Conservation (phyloP, 495 filamentous ascomycete genomes). For the Penicillium goetzii region DNA sequence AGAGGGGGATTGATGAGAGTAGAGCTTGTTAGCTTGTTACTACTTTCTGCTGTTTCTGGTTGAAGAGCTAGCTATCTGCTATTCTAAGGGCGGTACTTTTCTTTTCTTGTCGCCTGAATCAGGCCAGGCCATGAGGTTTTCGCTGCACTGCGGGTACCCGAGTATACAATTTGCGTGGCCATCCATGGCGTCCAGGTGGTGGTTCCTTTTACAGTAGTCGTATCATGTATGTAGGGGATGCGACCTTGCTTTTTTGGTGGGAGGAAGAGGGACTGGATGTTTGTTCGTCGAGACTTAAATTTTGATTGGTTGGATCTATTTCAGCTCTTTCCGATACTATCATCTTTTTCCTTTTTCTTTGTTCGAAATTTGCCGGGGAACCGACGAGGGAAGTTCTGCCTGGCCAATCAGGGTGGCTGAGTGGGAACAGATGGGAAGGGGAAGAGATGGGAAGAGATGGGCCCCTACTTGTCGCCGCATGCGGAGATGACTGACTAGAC, state of each 20-base stretch:
- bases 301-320: too few species aligned
- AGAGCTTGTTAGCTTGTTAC: neutral
- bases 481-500: constrained; percentile 24
- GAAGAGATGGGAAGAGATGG: too few species aligned
- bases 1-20: neutral
- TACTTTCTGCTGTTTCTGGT: too few species aligned
- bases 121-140: constrained; percentile 2
- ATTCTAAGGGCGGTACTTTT: too few species aligned
- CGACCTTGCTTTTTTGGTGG: neutral
- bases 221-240: too few species aligned
- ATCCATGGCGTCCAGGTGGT: neutral
- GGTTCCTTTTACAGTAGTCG: neutral
- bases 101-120: neutral
- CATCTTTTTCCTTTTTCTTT: neutral
- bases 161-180: neutral
- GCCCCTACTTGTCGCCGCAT: constrained; percentile 43
- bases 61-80: too few species aligned
- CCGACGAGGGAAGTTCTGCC: neutral
- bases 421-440: too few species aligned
- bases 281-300: too few species aligned
- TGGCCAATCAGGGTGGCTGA: constrained; percentile 15
- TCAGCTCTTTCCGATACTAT: neutral
- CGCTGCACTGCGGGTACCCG: neutral
- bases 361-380: constrained; percentile 21
- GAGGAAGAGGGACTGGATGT: too few species aligned